A percentile compares a stretch with the other conserved stretches of the same genome.
Evolutionary conservation across 768 basidiomycete species (phyloP).

Genomic region (Boletus edulis): DNA sequence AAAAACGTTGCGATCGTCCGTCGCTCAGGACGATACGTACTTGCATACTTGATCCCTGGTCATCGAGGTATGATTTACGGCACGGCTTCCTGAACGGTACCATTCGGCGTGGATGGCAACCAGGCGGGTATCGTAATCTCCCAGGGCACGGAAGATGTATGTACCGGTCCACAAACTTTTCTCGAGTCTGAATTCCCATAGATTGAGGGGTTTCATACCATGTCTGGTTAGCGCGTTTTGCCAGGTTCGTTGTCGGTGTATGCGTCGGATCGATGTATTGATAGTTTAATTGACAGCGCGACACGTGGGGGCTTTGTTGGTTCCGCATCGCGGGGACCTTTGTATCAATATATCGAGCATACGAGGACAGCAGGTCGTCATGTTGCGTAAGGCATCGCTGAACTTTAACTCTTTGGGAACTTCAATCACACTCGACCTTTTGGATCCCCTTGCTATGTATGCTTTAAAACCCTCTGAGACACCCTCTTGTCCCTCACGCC

Average conservation of each 20-base stretch:
- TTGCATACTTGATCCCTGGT: not conserved
- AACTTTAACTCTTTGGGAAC: not conserved
- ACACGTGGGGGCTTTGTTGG: not conserved
- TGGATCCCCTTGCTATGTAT: not conserved
- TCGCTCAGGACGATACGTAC: not conserved
- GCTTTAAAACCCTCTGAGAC: constrained; percentile 5
- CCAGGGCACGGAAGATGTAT: not conserved
- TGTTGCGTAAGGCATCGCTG: not conserved
- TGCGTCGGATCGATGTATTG: not conserved
- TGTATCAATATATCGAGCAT: not conserved
- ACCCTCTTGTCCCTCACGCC: not conserved
- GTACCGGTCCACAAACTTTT: no score
- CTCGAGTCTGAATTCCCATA: not conserved
- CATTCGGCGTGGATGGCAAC: not conserved
- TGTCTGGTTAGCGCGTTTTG: not conserved
- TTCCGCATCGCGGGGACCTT: not conserved
- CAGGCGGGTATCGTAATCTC: not conserved
- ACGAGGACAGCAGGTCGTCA: not conserved
- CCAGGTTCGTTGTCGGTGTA: not conserved
- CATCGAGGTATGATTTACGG: not conserved
- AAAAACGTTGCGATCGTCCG: not conserved
- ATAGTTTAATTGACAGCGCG: not conserved
- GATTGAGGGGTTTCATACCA: not conserved
- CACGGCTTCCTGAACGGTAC: not conserved
- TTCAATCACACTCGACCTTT: not conserved